Conservation (phyloP, 2,329 filamentous ascomycete species). For the Alternaria novae-zelandiae region DNA sequence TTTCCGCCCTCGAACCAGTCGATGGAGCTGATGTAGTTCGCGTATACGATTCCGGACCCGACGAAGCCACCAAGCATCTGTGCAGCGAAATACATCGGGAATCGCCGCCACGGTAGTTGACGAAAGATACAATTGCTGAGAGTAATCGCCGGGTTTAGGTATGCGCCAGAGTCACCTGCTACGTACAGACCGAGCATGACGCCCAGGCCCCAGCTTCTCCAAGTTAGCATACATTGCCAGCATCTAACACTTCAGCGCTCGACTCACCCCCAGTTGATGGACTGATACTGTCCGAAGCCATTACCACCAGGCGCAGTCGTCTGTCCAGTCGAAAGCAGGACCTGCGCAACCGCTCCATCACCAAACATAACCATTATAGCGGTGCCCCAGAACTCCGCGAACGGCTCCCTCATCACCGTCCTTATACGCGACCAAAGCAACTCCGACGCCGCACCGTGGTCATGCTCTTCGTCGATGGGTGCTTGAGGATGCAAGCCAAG, state of each 20-base stretch:
- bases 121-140: conserved; percentile 73
- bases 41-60: conserved; percentile 56
- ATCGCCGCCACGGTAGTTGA: conserved; percentile 71
- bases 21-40: conserved; percentile 63
- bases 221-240: conserved; percentile 3
- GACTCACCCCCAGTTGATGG: conserved; percentile 51
- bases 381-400: conserved; percentile 54
- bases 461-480: conserved; percentile 52
- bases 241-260: not conserved
- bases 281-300: conserved; percentile 52
- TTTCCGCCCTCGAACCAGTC: conserved; percentile 66
- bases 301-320: conserved; percentile 50
- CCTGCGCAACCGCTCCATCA: conserved; percentile 54
- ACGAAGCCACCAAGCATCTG: conserved; percentile 72
- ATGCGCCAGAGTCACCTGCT: conserved; percentile 69
- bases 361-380: conserved; percentile 54
- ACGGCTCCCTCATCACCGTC: conserved; percentile 50
- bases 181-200: conserved; percentile 64
- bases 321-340: conserved; percentile 47
- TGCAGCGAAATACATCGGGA: conserved; percentile 70
- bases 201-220: conserved; percentile 44
- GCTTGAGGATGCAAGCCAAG: conserved; percentile 50
- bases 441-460: conserved; percentile 43
- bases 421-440: conserved; percentile 49
- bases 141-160: conserved; percentile 71